phyloP scores from a whole-genome alignment of 2,329 filamentous ascomycete genomes.

The Stachybotrys chartarum region DNA sequence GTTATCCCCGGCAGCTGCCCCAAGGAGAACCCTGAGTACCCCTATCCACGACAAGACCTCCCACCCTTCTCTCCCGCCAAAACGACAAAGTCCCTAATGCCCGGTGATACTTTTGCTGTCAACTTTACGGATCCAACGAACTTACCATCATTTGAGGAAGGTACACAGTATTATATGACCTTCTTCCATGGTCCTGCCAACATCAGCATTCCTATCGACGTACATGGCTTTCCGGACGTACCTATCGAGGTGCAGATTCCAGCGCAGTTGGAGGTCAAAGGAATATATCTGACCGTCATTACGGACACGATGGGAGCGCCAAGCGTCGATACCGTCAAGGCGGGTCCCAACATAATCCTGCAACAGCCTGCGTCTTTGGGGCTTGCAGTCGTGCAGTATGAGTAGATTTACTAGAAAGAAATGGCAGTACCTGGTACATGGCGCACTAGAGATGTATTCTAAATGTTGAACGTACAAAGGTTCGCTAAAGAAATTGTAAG shows the following conservation, averaged over 20 bases:
- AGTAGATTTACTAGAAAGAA: no score
- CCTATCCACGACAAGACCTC: not conserved
- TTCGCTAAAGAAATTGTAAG: no score
- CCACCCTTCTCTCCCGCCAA: not conserved
- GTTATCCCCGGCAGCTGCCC: not conserved
- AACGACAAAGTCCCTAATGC: not conserved
- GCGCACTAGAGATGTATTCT: no score
- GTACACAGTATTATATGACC: not conserved
- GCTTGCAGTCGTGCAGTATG: not conserved
- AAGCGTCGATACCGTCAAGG: not conserved
- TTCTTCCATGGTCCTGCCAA: not conserved
- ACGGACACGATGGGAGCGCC: not conserved
- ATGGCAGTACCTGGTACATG: no score
- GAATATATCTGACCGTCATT: not conserved
- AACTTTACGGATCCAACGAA: conserved; percentile 1
- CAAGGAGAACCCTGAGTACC: not conserved
- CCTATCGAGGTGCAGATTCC: not conserved
- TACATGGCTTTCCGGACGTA: not conserved
- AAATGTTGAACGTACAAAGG: no score
- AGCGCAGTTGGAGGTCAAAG: not conserved
- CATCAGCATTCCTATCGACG: not conserved
- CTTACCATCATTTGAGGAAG: not conserved
- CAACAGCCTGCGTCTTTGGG: not conserved
- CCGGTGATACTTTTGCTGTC: not conserved
- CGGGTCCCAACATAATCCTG: not conserved